Evolutionary conservation across 768 basidiomycete genomes (phyloP), one percentile per base, ranked within the genome.

Genomic region (Lactarius trivialis): DNA sequence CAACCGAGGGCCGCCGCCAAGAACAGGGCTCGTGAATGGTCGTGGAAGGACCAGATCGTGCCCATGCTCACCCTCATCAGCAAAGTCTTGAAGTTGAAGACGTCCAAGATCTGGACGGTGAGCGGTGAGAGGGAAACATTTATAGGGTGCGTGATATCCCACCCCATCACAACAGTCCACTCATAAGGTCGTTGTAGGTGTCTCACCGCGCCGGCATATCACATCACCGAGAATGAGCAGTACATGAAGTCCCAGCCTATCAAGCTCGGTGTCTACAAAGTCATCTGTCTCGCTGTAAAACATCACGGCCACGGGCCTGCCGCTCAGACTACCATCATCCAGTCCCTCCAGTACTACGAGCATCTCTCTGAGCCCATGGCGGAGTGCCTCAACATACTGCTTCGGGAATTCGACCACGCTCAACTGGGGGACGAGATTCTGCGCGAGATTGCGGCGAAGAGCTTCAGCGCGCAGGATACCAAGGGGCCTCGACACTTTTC

Each of bases 311-410:
- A 98, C 67, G 79, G 82, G 1, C 82, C 89, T 64, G 85, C 86
- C 24, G 91, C 91, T 0, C 93, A 96, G 70, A 95, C 90, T 63
- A 83, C 81, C 64, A 91, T 99, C 73, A 89, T 96, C 74, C 94
- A 97, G 71, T 85, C 83, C 52, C 77, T 99, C 15, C 93, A 95
- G 63, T 96, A 95, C 73, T 92, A 86, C 67, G 97, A 99, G 68
- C 96, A 98, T 70, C 82, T 97, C 24, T 85, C 91, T 0, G 96
- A 98, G 69, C 87, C 89, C 1, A 89, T 98, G 85, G 96, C 97
- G 0, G 96, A 98, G 67, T 85, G 90, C 52, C 79, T 98, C 28
- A 80, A 85, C 34, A 76, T 86, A 54, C 81, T 97, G 17, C 82
- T 88, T 8, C 86, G 86, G 60, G 89, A 96, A 58, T 98, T 89